Evolutionary conservation across 352 stramenopile genomes (phyloP).

Genomic region (Phytophthora tentaculata): DNA sequence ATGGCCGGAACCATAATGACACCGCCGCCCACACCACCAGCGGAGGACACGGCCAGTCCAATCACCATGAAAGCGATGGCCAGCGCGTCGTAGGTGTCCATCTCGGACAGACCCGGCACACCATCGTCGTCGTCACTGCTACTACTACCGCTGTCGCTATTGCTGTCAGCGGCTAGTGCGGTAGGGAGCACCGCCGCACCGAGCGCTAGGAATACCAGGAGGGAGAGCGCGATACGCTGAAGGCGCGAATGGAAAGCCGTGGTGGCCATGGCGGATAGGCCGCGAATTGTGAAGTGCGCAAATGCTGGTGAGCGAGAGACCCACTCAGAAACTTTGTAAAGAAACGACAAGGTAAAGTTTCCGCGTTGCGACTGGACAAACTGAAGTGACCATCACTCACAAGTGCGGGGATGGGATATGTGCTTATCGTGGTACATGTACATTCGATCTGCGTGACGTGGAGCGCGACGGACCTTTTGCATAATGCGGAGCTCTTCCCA

Average conservation of each 20-base stretch:
- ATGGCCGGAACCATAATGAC: conserved; percentile 64
- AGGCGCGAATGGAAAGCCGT: neutral
- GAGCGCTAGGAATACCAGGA: conserved; percentile 21
- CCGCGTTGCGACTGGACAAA: neutral
- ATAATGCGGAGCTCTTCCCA: too few species aligned
- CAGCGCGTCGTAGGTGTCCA: conserved; percentile 49
- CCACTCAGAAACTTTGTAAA: conserved; percentile 3
- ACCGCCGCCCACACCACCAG: conserved; percentile 56
- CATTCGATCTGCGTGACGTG: too few species aligned
- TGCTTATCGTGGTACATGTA: too few species aligned
- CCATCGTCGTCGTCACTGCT: conserved; percentile 26
- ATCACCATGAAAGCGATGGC: conserved; percentile 59
- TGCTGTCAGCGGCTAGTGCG: conserved; percentile 5
- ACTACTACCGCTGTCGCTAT: neutral
- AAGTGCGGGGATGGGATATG: too few species aligned
- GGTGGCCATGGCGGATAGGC: conserved; percentile 9
- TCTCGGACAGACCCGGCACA: conserved; percentile 37
- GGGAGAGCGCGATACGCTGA: conserved; percentile 1
- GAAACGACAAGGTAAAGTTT: too few species aligned
- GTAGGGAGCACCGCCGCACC: neutral
- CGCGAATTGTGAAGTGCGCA: conserved; percentile 22
- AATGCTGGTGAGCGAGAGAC: neutral
- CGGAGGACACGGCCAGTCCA: conserved; percentile 52
- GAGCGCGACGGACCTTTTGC: too few species aligned
- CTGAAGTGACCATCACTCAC: conserved; percentile 10